A percentile compares a stretch with the other conserved stretches of the same genome.
phyloP scores from a whole-genome alignment of 2,329 filamentous ascomycete species.

The Cladobotryum protrusum region DNA sequence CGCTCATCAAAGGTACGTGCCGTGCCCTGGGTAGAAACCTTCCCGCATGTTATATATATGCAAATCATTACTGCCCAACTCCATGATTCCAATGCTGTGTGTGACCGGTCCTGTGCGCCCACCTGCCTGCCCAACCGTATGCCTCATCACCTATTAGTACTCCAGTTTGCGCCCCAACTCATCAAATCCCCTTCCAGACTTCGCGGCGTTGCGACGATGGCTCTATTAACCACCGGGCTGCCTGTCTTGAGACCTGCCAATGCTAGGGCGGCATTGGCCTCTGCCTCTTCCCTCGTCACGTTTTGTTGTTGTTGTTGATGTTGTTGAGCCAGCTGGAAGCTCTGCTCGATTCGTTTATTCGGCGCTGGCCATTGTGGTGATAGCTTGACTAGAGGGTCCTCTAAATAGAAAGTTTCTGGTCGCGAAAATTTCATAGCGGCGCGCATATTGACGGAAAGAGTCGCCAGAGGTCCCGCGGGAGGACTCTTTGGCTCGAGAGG shows the following conservation, averaged over 20 bases:
- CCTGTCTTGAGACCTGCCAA: conserved; percentile 18
- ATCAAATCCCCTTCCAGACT: conserved; percentile 12
- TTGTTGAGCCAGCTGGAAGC: not conserved
- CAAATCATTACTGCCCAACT: conserved; percentile 3
- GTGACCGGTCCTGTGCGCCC: not conserved
- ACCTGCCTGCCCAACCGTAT: not conserved
- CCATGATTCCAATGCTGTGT: conserved; percentile 1
- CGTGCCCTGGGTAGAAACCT: not conserved
- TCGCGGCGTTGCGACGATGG: conserved; percentile 1
- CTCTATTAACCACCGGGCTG: conserved; percentile 13
- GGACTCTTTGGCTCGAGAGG: conserved; percentile 26
- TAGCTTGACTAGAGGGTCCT: conserved; percentile 17
- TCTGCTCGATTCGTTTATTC: conserved; percentile 1
- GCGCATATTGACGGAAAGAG: conserved; percentile 27
- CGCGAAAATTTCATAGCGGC: conserved; percentile 14
- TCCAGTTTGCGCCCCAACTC: conserved; percentile 17
- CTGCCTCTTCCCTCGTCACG: conserved; percentile 16
- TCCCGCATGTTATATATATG: not conserved
- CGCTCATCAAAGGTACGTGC: conserved; percentile 5
- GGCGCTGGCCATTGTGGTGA: conserved; percentile 12
- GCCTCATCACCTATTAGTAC: conserved; percentile 9
- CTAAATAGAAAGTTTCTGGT: conserved; percentile 19
- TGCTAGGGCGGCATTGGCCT: conserved; percentile 16
- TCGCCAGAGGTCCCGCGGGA: conserved; percentile 21
- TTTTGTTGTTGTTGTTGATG: not conserved